Evolutionary conservation across 225 moss, liverwort and hornwort species (phyloP), one percentile per base, ranked within the genome.

Genomic region (Anthoceros angustus): DNA sequence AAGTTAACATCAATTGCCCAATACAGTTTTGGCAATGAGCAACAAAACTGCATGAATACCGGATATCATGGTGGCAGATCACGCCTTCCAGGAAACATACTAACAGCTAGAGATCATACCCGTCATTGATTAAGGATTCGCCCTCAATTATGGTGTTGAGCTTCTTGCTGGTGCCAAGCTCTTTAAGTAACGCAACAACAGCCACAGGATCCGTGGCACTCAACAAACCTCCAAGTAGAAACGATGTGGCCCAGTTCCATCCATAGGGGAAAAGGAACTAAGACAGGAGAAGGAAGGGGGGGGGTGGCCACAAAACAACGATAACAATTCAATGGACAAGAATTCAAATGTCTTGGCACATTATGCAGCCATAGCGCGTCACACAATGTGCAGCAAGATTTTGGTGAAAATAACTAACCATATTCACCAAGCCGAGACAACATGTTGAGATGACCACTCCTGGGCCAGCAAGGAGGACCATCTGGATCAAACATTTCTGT

Each of bases 151-250:
- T 79, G 41, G 95, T 98, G 74, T 85, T 92, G 76, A 98, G 66
- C 69, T 98, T 98, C 77, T 98, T 98, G 81, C 95, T 98, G 46
- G 86, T 86, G 40, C 95, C 92, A 67, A 98, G 78, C 20, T 98
- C 92, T 73, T 87, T 98, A 32, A 98, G 86, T 65, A 98, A 81
- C 15, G 92, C 86, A 66, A 98, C 95, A 69, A 98, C 89, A 42
- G 95, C 95, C 68, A 98, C 95, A 6, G 95, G 95, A 65, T 98
- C 95, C 40, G 95, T 98, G 66, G 95, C 95, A 80, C 95, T 98
- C 43, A 98, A 79, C 71, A 98, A 76, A 66, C 95, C 88, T 68
- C 91, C 95, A 39, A 98, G 75, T 69, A 98, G 79, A 42, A 98
- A 77, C 67, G 83, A 88, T 12, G 95, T 98, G 71, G 88, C 91